Conservation (phyloP, 352 stramenopile genomes). For the Achlya hypogyna region DNA sequence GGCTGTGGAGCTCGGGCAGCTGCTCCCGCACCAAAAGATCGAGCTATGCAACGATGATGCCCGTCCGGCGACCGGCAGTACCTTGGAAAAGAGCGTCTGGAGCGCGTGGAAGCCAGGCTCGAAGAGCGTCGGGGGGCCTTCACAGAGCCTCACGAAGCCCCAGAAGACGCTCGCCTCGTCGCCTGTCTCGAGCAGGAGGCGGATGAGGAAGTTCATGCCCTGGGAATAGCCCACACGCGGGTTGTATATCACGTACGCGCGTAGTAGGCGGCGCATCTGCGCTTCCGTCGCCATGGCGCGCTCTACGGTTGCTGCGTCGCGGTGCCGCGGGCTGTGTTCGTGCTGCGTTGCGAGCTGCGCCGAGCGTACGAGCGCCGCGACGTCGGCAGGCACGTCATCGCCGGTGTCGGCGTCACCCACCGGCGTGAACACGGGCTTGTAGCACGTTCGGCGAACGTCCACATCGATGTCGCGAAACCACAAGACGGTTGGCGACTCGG, state of each 20-base stretch:
- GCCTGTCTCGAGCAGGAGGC: conserved; percentile 52
- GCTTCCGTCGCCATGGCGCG: conserved; percentile 31
- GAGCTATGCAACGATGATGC: conserved; percentile 24
- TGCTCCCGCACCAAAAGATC: conserved; percentile 51
- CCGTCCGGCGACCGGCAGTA: background rate
- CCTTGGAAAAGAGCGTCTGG: conserved; percentile 46
- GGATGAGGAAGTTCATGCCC: conserved; percentile 81
- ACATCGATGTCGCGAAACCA: conserved; percentile 80
- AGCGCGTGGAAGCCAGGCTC: conserved; percentile 64
- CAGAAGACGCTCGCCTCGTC: conserved; percentile 74
- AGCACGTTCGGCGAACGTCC: conserved; percentile 64
- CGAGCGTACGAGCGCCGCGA: background rate
- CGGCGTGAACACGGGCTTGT: conserved; percentile 40
- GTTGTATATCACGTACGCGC: conserved; percentile 75
- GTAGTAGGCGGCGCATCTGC: conserved; percentile 67
- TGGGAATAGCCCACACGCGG: conserved; percentile 76
- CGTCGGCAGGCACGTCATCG: background rate
- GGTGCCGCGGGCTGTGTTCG: conserved; percentile 1
- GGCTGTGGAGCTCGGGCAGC: conserved; percentile 49
- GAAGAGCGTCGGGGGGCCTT: conserved; percentile 65
- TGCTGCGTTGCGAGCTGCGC: background rate
- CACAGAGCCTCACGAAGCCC: conserved; percentile 68
- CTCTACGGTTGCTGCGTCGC: background rate
- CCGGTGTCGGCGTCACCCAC: background rate
- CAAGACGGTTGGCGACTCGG: conserved; percentile 35